phyloP scores from a whole-genome alignment of 1,284 basidiomycete genomes.

The Vanrija sp. region DNA sequence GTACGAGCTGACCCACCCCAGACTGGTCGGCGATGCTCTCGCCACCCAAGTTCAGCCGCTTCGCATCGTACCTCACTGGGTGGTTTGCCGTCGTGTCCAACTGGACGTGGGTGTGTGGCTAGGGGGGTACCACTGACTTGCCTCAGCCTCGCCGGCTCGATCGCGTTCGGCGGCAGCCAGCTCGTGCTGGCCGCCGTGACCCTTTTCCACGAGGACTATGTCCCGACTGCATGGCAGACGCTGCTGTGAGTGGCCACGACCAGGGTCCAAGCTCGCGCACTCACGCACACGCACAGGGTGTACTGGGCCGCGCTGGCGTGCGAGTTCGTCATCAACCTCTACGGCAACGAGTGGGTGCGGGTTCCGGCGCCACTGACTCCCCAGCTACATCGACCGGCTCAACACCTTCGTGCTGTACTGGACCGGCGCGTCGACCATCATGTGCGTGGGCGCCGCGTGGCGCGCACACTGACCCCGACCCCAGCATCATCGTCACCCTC shows the following conservation, averaged over 20 bases:
- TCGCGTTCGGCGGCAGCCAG: constrained; percentile 52
- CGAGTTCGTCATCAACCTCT: constrained; percentile 47
- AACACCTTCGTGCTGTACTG: constrained; percentile 49
- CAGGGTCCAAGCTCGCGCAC: too few species aligned
- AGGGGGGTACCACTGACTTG: too few species aligned
- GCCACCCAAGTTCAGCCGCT: constrained; percentile 47
- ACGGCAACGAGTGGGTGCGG: constrained; percentile 38
- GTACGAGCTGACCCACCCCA: not conserved
- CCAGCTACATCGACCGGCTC: constrained; percentile 34
- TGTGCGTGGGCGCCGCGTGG: constrained; percentile 23
- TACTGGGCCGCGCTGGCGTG: constrained; percentile 49
- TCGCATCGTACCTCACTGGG: constrained; percentile 50
- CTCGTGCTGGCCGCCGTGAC: constrained; percentile 51
- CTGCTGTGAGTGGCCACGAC: constrained; percentile 18
- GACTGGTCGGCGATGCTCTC: constrained; percentile 50
- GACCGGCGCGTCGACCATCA: constrained; percentile 47
- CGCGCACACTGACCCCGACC: not conserved
- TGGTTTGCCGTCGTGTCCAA: constrained; percentile 53
- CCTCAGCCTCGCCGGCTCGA: constrained; percentile 45
- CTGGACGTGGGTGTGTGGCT: constrained; percentile 41
- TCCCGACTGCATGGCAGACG: constrained; percentile 47
- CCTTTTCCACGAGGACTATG: constrained; percentile 45
- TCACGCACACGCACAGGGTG: constrained; percentile 4
- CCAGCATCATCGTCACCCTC: constrained; percentile 44
- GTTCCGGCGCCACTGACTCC: not conserved